Evolutionary conservation across 352 stramenopile species (phyloP).

Genomic region (Peronospora farinosa): DNA sequence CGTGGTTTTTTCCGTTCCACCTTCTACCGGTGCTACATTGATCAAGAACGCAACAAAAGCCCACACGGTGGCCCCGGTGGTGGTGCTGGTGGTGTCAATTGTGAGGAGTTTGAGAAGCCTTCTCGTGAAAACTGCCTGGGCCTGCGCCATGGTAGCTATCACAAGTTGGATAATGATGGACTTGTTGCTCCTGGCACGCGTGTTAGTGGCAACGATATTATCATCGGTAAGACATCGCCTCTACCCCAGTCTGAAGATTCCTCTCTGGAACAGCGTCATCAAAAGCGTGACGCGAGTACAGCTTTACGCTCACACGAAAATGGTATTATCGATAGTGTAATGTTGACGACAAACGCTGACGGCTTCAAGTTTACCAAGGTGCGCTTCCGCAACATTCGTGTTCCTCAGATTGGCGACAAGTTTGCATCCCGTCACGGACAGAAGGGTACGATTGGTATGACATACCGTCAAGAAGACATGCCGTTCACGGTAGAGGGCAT

Average conservation of each 20-base stretch:
- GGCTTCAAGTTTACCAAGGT: slow-evolving; percentile 97
- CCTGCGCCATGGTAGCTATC: slow-evolving; percentile 95
- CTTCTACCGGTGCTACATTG: slow-evolving; percentile 98
- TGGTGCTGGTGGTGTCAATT: slow-evolving; percentile 54
- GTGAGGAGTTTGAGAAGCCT: slow-evolving; percentile 94
- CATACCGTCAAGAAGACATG: slow-evolving; percentile 99
- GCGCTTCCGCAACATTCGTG: slow-evolving; percentile 96
- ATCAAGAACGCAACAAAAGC: slow-evolving; percentile 89
- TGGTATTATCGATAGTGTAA: slow-evolving; percentile 98
- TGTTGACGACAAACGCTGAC: slow-evolving; percentile 97
- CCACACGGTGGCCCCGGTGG: slow-evolving; percentile 54
- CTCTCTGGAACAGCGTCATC: slow-evolving; percentile 84
- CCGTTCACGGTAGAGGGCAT: slow-evolving; percentile 99
- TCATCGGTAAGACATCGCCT: slow-evolving; percentile 98
- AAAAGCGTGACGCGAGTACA: slow-evolving; percentile 96
- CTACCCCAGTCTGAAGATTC: slow-evolving; percentile 73
- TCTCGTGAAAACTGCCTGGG: slow-evolving; percentile 91
- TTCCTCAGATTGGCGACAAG: slow-evolving; percentile 99
- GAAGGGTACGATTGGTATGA: slow-evolving; percentile 98
- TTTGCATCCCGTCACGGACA: slow-evolving; percentile 91
- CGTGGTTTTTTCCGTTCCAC: slow-evolving; percentile 98
- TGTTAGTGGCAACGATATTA: slow-evolving; percentile 96
- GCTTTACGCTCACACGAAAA: slow-evolving; percentile 97
- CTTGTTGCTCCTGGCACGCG: slow-evolving; percentile 93
- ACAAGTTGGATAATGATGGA: slow-evolving; percentile 98